These are phyloP conservation scores for Zalaria sp. DNA, from an alignment of 2,329 filamentous ascomycete species.

Conservation along the genomic window DNA sequence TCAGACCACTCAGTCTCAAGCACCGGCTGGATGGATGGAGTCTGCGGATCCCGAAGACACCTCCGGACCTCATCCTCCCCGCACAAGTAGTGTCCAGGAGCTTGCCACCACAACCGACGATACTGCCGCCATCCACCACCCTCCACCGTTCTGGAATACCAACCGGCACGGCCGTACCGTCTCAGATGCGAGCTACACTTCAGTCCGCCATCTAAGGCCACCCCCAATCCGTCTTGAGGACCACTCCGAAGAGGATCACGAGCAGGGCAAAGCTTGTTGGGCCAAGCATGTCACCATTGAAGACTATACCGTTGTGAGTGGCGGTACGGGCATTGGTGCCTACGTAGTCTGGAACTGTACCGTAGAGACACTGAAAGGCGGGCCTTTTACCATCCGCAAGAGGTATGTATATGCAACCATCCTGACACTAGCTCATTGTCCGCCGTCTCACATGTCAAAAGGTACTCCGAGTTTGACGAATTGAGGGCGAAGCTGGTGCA, in stretches of 20 bases:
- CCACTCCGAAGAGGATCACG: conserved; percentile 44
- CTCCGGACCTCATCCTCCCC: conserved; percentile 4
- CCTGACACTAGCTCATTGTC: no score
- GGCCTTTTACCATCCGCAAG: conserved; percentile 26
- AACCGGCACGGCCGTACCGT: conserved; percentile 22
- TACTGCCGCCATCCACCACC: no score
- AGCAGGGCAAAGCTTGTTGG: conserved; percentile 46
- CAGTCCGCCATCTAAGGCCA: conserved; percentile 19
- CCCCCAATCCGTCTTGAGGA: conserved; percentile 47
- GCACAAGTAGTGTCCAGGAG: conserved; percentile 1
- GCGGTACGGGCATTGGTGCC: conserved; percentile 53
- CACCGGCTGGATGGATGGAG: conserved; percentile 5
- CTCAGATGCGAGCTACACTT: conserved; percentile 19
- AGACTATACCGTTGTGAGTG: conserved; percentile 47
- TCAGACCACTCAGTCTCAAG: no score
- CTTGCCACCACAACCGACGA: conserved; percentile 2
- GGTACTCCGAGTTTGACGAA: conserved; percentile 90
- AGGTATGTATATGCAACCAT: conserved; percentile 23
- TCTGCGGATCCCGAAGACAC: conserved; percentile 3
- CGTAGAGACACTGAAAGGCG: conserved; percentile 66
- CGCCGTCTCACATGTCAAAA: conserved; percentile 7
- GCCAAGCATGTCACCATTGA: conserved; percentile 47
- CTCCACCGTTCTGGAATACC: conserved; percentile 34
- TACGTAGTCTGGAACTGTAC: conserved; percentile 92
- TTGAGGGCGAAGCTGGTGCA: conserved; percentile 58